phyloP scores from a whole-genome alignment of 2,329 filamentous ascomycete genomes.

The Scopulariopsis brevicaulis region DNA sequence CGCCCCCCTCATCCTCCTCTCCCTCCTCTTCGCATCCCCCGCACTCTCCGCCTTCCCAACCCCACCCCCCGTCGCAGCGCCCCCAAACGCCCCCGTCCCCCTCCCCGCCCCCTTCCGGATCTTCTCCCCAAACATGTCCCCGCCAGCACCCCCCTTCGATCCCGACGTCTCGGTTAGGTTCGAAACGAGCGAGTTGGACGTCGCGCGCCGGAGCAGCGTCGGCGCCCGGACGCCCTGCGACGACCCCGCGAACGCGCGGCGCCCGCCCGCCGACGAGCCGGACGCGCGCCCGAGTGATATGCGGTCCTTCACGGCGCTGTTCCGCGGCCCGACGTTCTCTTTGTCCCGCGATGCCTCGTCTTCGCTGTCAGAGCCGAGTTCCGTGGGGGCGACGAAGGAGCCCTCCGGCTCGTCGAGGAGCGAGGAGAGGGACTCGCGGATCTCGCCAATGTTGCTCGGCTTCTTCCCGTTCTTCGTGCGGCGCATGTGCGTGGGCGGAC shows the following conservation, averaged over 20 bases:
- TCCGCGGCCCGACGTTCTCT: constrained; percentile 29
- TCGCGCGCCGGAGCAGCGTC: constrained; percentile 60
- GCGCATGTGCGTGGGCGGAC: constrained; percentile 48
- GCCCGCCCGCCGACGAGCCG: constrained; percentile 13
- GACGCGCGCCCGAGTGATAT: constrained; percentile 54
- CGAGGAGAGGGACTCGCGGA: constrained; percentile 73
- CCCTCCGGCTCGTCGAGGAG: constrained; percentile 59
- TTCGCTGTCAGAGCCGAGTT: constrained; percentile 17
- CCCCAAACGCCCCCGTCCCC: constrained; percentile 48
- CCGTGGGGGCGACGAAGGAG: constrained; percentile 36
- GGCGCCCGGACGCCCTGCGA: constrained; percentile 38
- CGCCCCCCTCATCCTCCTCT: no score
- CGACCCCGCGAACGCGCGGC: constrained; percentile 33
- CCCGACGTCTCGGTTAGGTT: constrained; percentile 11
- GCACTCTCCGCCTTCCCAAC: constrained; percentile 35
- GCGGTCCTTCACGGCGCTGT: constrained; percentile 54
- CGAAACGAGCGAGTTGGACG: constrained; percentile 48
- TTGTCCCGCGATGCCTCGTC: constrained; percentile 25
- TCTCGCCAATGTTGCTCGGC: constrained; percentile 66
- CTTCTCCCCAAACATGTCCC: constrained; percentile 33
- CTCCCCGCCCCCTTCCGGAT: constrained; percentile 50
- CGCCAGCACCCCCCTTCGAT: background rate
- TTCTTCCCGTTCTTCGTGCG: constrained; percentile 52
- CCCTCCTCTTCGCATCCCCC: no score
- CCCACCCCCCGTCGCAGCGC: constrained; percentile 39